phyloP scores from a whole-genome alignment of 2,329 filamentous ascomycete species.

The Penicillium glabrum region DNA sequence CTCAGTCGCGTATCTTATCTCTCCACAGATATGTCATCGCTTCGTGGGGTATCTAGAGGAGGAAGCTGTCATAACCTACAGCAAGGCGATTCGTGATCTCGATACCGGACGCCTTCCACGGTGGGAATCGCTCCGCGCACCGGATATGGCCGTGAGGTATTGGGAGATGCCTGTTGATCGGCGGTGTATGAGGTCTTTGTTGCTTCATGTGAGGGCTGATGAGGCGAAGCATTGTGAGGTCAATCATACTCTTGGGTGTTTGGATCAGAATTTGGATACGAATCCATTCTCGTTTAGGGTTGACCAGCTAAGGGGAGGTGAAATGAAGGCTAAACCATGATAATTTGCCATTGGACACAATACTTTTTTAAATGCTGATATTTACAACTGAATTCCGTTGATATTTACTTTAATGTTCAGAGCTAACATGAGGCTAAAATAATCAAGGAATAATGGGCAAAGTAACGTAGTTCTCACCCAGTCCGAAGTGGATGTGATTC shows the following conservation, averaged over 20 bases:
- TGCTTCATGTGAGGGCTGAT: slow-evolving; percentile 86
- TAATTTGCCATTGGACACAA: not conserved
- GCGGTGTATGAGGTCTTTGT: slow-evolving; percentile 78
- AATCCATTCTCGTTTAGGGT: slow-evolving; percentile 85
- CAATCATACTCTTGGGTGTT: slow-evolving; percentile 90
- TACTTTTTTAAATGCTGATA: not conserved
- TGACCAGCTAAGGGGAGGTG: not conserved
- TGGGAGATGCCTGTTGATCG: slow-evolving; percentile 90
- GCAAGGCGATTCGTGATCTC: slow-evolving; percentile 80
- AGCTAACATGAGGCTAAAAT: too few species aligned
- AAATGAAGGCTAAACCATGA: not conserved
- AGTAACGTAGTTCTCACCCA: slow-evolving; percentile 49
- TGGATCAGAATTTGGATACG: slow-evolving; percentile 80
- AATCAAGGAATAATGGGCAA: slow-evolving; percentile 48
- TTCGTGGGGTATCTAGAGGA: slow-evolving; percentile 98
- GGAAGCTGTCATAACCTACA: slow-evolving; percentile 95
- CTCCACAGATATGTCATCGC: slow-evolving; percentile 83
- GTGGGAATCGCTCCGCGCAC: slow-evolving; percentile 77
- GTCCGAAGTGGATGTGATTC: slow-evolving; percentile 52
- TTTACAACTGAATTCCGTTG: not conserved
- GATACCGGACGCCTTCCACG: slow-evolving; percentile 79
- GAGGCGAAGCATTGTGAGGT: slow-evolving; percentile 90
- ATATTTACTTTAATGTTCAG: not conserved
- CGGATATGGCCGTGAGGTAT: slow-evolving; percentile 86
- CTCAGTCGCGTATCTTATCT: slow-evolving; percentile 84